Percentiles rank a stretch among this genome's conserved stretches.
phyloP scores from a whole-genome alignment of 75 land plant genomes.

The Cunninghamia lanceolata region DNA sequence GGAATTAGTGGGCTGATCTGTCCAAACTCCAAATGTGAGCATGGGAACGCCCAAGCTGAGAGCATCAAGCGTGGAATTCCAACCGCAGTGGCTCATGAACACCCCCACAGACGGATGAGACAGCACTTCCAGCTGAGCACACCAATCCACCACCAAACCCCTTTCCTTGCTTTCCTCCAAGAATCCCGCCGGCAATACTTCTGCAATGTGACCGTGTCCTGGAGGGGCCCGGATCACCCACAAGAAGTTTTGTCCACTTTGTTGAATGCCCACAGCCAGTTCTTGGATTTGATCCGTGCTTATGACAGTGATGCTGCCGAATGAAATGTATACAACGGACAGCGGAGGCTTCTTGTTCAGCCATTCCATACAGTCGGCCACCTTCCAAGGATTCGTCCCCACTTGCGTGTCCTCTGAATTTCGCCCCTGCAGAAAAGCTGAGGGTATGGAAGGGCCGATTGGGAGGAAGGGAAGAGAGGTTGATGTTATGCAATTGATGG shows the following conservation, averaged over 20 bases:
- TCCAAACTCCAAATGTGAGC: conserved; percentile 23
- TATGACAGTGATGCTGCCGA: conserved; percentile 9
- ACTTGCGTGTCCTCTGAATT: background rate
- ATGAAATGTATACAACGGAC: conserved; percentile 17
- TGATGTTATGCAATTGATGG: background rate
- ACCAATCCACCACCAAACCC: background rate
- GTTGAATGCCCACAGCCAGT: conserved; percentile 4
- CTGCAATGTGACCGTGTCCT: background rate
- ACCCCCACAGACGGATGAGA: conserved; percentile 28
- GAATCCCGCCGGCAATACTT: background rate
- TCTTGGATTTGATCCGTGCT: background rate
- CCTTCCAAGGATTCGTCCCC: conserved; percentile 8
- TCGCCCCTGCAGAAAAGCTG: background rate
- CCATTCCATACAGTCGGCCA: conserved; percentile 13
- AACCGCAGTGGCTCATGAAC: conserved; percentile 38
- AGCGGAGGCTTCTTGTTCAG: conserved; percentile 3
- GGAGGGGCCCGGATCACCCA: conserved; percentile 14
- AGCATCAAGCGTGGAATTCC: conserved; percentile 34
- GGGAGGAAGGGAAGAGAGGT: background rate
- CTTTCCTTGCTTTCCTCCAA: background rate
- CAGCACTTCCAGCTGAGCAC: conserved; percentile 32
- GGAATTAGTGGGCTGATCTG: conserved; percentile 29
- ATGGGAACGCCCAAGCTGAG: conserved; percentile 33
- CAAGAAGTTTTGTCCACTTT: background rate
- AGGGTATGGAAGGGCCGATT: background rate